Base-by-base conservation (phyloP, 2,329 filamentous ascomycete genomes). In the Colletotrichum magnum region DNA sequence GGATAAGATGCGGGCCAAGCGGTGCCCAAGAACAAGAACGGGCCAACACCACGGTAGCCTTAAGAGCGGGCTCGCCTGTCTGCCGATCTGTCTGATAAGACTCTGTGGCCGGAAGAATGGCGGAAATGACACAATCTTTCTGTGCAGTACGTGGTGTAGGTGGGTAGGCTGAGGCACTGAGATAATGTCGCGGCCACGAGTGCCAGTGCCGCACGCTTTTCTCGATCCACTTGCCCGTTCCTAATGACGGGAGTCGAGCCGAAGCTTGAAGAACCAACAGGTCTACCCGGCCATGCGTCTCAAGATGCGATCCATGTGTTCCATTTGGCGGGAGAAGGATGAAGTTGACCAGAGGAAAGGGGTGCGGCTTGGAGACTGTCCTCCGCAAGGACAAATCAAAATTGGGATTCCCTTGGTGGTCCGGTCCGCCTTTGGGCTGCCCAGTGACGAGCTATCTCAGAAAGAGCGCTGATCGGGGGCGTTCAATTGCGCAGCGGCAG, bases 31-130 rank as follows among this genome's bases (percentile, higher is more conserved):
- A 48, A 58, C 32, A n/a, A 63, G 68, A 43, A 18, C 41, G 48
- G 47, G 58, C 58, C 56, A 69, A 58, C 53, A 53, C 47, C 21
- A 58, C 32, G 68, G 58, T 68, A 68, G 64, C 58, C 64, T 68
- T 64, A 61, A 54, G 26, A 59, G 68, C 53, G 58, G 68, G 48
- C 68, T 70, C 21, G 32, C 45, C 47, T 32, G 64, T 68, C 47
- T 24, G 64, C 64, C 64, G 68, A 70, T 70, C 68, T 70, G 41
- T 51, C 64, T 58, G 64, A 70, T 64, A 70, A 68, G 52, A 51
- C 15, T 53, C 4, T 47, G 5, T 39, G 48, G 45, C 3, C 52
- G 32, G 68, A 64, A 52, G 41, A 57, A 64, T 15, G 18, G 18
- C 58, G 68, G 58, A 64, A 68, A 70, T 68, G 68, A 64, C 58